Base-by-base conservation (phyloP, 495 filamentous ascomycete species). In the Corynascus novoguineensis region DNA sequence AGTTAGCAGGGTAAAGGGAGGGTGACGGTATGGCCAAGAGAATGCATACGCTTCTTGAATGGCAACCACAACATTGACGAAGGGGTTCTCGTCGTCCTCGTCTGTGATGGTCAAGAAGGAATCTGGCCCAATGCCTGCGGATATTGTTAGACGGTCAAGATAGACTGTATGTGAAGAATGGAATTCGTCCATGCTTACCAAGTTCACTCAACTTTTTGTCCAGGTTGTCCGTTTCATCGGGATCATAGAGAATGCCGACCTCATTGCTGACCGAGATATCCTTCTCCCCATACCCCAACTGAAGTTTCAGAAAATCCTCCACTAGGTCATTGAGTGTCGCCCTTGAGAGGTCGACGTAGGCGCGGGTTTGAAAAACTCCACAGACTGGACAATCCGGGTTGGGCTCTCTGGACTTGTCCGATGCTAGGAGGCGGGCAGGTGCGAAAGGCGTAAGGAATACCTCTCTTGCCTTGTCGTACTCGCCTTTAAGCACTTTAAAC, bases 371-470 rank as follows among this genome's bases (percentile, higher is more conserved):
- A 19, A 82, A 86, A 14, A 86, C 81, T 41, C 90, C 83, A 68
- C 93, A 99, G 2, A 92, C 84, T 10, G 84, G 81, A 56, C 93
- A 99, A 12, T 85, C 77, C 0, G 83, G 86, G 40, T 92, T 92
- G 2, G 93, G 95, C 14, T 81, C 78, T 25, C 83, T 76, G 22
- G 89, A 75, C 21, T 78, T 79, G 57, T 96, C 89, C 15, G 87
- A 83, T 27, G 84, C 87, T 14, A 86, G 77, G 28, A 96, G 75
- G 21, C 83, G 78, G 54, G 95, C 89, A 14, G 83, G 80, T 14
- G 84, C 88, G 65, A 96, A 88, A 3, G 88, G 85, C 34, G 86
- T 86, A 14, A 97, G 81, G 75, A 96, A 97, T 15, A 95, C 79
- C 53, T 78, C 76, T 60, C 81, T 85, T 0, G 82, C 80, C 62